These are phyloP conservation scores for Aspergillus aculeatus DNA, from an alignment of 2,329 filamentous ascomycete species.

Conservation along the genomic window DNA sequence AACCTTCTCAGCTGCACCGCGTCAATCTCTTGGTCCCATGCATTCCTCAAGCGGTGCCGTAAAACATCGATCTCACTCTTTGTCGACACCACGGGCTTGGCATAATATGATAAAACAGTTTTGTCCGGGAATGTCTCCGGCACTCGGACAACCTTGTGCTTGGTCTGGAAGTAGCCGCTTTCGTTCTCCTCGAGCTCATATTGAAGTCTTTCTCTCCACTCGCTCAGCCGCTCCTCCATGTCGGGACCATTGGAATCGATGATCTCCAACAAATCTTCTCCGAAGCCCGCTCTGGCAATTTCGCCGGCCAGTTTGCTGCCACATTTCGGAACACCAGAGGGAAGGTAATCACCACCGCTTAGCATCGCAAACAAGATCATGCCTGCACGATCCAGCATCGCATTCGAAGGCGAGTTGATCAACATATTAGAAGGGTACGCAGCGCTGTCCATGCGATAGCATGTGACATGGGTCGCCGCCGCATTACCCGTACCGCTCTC, in stretches of 20 bases:
- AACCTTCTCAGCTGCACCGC: constrained; percentile 69
- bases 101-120: constrained; percentile 82
- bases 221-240: constrained; percentile 44
- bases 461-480: constrained; percentile 77
- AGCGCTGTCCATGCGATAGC: constrained; percentile 61
- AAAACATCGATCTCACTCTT: constrained; percentile 57
- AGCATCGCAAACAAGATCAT: constrained; percentile 94
- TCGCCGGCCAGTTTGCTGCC: constrained; percentile 87
- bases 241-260: constrained; percentile 55
- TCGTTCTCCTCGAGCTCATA: constrained; percentile 83
- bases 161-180: constrained; percentile 73
- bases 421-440: constrained; percentile 23
- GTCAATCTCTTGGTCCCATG: constrained; percentile 65
- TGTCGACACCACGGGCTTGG: constrained; percentile 76
- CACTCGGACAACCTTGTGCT: constrained; percentile 70
- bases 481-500: constrained; percentile 62
- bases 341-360: constrained; percentile 92
- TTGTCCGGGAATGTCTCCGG: constrained; percentile 78
- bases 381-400: constrained; percentile 69
- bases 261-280: constrained; percentile 62
- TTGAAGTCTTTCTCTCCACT: constrained; percentile 70
- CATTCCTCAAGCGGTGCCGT: constrained; percentile 47
- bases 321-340: constrained; percentile 82
- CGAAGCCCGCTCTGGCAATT: constrained; percentile 85
- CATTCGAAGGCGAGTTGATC: constrained; percentile 23